These are phyloP conservation scores for Aspergillus fumigatiaffinis DNA, from an alignment of 2,329 filamentous ascomycete genomes.

Conservation along the genomic window DNA sequence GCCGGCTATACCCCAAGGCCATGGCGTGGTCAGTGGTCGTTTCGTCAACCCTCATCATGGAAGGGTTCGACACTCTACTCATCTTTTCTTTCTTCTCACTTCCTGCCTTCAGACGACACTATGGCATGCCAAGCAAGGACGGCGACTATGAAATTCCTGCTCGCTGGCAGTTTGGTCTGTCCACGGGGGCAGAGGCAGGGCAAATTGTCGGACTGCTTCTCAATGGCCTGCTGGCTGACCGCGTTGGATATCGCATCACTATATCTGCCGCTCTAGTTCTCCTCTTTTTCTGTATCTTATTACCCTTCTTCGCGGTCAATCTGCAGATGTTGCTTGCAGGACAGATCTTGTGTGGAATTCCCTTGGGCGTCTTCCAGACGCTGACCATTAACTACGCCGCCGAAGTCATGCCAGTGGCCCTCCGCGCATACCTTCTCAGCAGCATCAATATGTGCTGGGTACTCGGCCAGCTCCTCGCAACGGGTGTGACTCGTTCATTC, in stretches of 20 bases:
- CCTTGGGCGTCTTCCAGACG: conserved; percentile 35
- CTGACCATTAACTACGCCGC: conserved; percentile 38
- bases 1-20: conserved; percentile 21
- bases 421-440: conserved; percentile 30
- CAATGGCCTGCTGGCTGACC: conserved; percentile 19
- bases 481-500: neutral
- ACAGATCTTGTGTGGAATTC: conserved; percentile 39
- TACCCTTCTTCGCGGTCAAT: conserved; percentile 39
- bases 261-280: conserved; percentile 22
- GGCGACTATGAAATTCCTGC: conserved; percentile 20
- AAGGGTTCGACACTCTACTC: conserved; percentile 20
- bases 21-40: conserved; percentile 21
- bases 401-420: conserved; percentile 35
- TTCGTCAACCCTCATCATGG: conserved; percentile 25
- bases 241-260: conserved; percentile 25
- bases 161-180: conserved; percentile 25
- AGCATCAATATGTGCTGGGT: conserved; percentile 22
- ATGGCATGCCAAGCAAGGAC: conserved; percentile 13
- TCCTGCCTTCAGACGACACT: conserved; percentile 20
- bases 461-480: neutral
- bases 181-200: conserved; percentile 3
- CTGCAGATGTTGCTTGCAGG: conserved; percentile 33
- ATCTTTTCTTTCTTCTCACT: conserved; percentile 19
- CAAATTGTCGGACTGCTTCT: conserved; percentile 17
- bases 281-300: conserved; percentile 30